These are phyloP conservation scores for Verticillium tricorpus DNA, from an alignment of 2,329 filamentous ascomycete species.

Conservation along the genomic window DNA sequence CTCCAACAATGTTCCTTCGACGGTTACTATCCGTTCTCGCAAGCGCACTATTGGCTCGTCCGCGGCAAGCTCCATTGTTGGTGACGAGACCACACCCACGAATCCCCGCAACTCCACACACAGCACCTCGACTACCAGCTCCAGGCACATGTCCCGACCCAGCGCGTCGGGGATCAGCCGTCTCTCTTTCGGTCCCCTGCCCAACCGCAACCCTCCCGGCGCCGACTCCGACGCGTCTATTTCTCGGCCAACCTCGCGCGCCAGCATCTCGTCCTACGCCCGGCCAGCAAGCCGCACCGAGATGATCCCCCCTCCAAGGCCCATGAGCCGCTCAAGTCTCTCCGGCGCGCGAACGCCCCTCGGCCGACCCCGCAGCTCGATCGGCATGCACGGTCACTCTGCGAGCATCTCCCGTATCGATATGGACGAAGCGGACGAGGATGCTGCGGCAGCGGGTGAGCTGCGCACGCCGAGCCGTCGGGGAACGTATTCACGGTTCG, in stretches of 20 bases:
- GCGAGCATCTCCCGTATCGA: slow-evolving; percentile 54
- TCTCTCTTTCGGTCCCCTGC: slow-evolving; percentile 58
- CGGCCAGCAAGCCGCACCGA: slow-evolving; percentile 51
- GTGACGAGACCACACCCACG: slow-evolving; percentile 38
- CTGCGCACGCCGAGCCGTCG: slow-evolving; percentile 50
- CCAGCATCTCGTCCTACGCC: slow-evolving; percentile 54
- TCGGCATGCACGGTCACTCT: slow-evolving; percentile 57
- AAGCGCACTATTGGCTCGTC: slow-evolving; percentile 61
- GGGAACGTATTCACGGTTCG: slow-evolving; percentile 47
- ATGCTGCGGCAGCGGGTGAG: slow-evolving; percentile 35
- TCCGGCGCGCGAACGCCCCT: slow-evolving; percentile 60
- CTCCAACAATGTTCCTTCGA: slow-evolving; percentile 42
- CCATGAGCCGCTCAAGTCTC: slow-evolving; percentile 61
- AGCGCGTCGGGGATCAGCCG: slow-evolving; percentile 60
- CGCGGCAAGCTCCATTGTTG: slow-evolving; percentile 41
- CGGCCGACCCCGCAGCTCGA: slow-evolving; percentile 65
- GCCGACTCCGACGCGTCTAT: slow-evolving; percentile 33
- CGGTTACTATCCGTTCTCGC: slow-evolving; percentile 61
- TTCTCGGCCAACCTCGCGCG: slow-evolving; percentile 70
- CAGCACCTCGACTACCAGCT: slow-evolving; percentile 46
- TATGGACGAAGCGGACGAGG: slow-evolving; percentile 38
- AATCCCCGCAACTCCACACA: slow-evolving; percentile 29
- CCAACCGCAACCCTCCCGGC: slow-evolving; percentile 49
- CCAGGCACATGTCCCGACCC: slow-evolving; percentile 52
- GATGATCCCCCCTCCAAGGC: slow-evolving; percentile 50